Base-by-base conservation (phyloP, 2,329 filamentous ascomycete species). In the Grosmannia clavigera region DNA sequence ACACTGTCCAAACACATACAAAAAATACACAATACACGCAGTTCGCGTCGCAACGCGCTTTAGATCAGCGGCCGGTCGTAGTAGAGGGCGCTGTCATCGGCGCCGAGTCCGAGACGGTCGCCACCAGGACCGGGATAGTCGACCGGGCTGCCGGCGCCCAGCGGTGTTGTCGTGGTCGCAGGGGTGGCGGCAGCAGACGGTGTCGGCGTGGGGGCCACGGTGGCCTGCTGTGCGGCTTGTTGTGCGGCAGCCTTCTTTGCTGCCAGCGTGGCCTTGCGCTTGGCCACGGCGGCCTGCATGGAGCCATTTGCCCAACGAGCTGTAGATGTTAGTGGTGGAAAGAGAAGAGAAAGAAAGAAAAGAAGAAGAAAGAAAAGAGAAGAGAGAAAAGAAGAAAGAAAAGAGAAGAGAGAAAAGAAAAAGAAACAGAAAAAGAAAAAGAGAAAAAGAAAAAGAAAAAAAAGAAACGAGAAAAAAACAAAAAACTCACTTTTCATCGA, bases 401-500 rank as follows among this genome's bases (percentile, higher is more conserved):
- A 16, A 40, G 5, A 16, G 16, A 5, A 40, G 14, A 40, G 9
- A 40, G 5, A 19, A 31, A 38, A 5, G 43, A 29, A 43, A 22
- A 51, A 58, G 33, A 55, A 16, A n/a, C 19, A 70, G 11, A 38
- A 38, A 14, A 12, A 38, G 3, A 38, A 2, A 14, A 12, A 38
- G 16, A 14, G 12, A 38, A 10, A 38, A 38, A 38, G 35, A 38
- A 10, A 14, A 12, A 38, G 11, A 14, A 38, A 38, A 10, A 16
- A 31, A 3, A 10, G 40, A 40, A 40, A 22, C n/a, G 55, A 58
- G 19, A 40, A 52, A 29, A 29, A 1, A 22, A 51, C 27, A 55
- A 56, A n/a, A 19, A n/a, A 70, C 77, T 72, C 73, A 83, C 81
- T 80, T 73, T 82, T 82, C 81, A 84, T 84, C 3, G 81, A 83